These are phyloP conservation scores for Fusarium verrucosum DNA, from an alignment of 2,329 filamentous ascomycete species.

Conservation along the genomic window DNA sequence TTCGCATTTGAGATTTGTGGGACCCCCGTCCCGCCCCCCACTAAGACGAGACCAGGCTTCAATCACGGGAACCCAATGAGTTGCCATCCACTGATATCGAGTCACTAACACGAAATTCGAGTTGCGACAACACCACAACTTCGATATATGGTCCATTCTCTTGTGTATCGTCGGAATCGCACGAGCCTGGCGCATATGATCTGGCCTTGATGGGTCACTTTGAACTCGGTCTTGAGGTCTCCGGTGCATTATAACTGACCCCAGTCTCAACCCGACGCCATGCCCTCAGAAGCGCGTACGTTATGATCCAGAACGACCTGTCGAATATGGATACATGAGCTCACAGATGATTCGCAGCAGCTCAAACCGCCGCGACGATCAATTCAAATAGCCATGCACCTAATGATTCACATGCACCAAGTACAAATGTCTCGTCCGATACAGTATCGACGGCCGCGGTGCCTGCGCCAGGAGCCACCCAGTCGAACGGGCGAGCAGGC, in stretches of 20 bases:
- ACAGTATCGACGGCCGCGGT: constrained; percentile 5
- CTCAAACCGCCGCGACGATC: constrained; percentile 16
- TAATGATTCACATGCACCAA: not conserved
- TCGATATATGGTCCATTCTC: constrained; percentile 15
- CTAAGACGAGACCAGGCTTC: constrained; percentile 8
- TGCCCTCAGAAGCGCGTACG: constrained; percentile 45
- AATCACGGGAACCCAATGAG: constrained; percentile 31
- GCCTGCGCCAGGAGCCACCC: not conserved
- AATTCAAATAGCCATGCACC: constrained; percentile 4
- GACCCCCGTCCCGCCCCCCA: not conserved
- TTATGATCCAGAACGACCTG: constrained; percentile 10
- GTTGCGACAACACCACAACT: constrained; percentile 24
- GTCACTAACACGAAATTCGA: constrained; percentile 36
- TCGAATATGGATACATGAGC: not conserved
- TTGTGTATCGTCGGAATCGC: constrained; percentile 19
- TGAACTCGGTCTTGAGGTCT: constrained; percentile 18
- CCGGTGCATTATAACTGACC: constrained; percentile 30
- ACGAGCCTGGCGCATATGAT: constrained; percentile 6
- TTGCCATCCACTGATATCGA: constrained; percentile 25
- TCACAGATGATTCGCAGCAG: constrained; percentile 28
- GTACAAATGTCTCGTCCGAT: constrained; percentile 6
- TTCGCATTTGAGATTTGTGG: not conserved
- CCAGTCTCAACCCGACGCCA: constrained; percentile 38
- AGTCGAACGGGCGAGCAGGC: constrained; percentile 9
- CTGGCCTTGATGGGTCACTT: not conserved